A percentile compares a stretch with the other conserved stretches of the same genome.
phyloP scores from a whole-genome alignment of 1,284 basidiomycete genomes.

The Trichosporon sp. region DNA sequence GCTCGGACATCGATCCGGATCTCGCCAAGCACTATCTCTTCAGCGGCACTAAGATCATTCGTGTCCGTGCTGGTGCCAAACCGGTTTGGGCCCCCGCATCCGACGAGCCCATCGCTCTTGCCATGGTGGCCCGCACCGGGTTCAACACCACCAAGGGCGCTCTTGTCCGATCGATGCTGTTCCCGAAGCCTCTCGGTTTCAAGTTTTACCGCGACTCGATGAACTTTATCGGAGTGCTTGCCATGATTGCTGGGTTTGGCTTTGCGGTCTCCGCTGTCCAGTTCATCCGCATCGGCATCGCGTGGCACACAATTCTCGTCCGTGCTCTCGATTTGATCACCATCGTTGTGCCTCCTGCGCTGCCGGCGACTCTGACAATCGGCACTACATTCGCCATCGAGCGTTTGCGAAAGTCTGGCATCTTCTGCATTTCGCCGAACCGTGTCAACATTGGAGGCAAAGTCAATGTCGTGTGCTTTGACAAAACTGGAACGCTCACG shows the following conservation, averaged over 20 bases:
- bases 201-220: conserved; percentile 98
- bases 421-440: conserved; percentile 96
- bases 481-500: conserved; percentile 98
- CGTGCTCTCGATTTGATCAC: conserved; percentile 97
- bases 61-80: conserved; percentile 65
- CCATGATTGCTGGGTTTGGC: conserved; percentile 78
- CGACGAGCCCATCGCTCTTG: conserved; percentile 64
- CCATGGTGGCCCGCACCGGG: conserved; percentile 84
- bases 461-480: conserved; percentile 97
- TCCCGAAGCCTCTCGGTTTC: conserved; percentile 96
- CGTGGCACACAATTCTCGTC: conserved; percentile 83
- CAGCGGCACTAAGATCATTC: conserved; percentile 84
- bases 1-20: conserved; percentile 62
- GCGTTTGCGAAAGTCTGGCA: conserved; percentile 78
- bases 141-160: conserved; percentile 99
- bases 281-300: conserved; percentile 82
- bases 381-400: conserved; percentile 93
- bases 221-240: conserved; percentile 88
- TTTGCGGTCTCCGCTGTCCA: conserved; percentile 84
- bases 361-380: conserved; percentile 95
- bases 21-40: conserved; percentile 83
- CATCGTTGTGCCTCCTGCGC: conserved; percentile 92
- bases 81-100: conserved; percentile 51
- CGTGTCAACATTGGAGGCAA: conserved; percentile 95
- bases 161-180: conserved; percentile 93